Evolutionary conservation across 2,329 filamentous ascomycete genomes (phyloP), one percentile per base, ranked within the genome.

Genomic region (Pseudogymnoascus sp.): DNA sequence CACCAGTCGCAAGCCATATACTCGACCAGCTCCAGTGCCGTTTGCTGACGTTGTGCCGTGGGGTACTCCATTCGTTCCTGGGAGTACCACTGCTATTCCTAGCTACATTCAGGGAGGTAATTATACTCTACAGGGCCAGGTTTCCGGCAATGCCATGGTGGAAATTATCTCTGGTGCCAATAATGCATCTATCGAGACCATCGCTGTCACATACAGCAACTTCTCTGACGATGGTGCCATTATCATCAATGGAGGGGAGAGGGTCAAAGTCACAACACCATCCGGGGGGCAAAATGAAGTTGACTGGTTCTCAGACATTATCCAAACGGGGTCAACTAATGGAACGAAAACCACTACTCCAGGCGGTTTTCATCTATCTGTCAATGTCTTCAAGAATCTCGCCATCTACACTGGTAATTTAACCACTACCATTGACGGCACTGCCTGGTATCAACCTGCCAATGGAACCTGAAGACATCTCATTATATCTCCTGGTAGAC

Each of bases 291-390:
- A 67, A 30, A 70, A 69, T 60, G 37, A 65, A 12, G 41, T 76
- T 0, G 70, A 74, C 38, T 78, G 75, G 75, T 73, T 66, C 18
- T 78, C 75, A 0, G 68, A 78, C 60, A 62, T 78, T 1, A 65
- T 66, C 1, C 70, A 73, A 20, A 73, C 65, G 1, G 75, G 75
- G 0, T 63, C 62, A 2, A 65, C 64, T 0, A 64, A 65, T 4
- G 70, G 66, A 0, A 74, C 68, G 1, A 79, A 78, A 66, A 72
- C 69, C 58, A 78, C 77, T 0, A 69, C 74, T 4, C 65, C 69
- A 0, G 70, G 66, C 1, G 75, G 76, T 1, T 76, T 78, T 59
- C 74, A 76, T 61, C 58, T 78, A 18, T 61, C 63, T 1, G 76
- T 77, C 18, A 72, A 78, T 68, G 70, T 68, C 2, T 58, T 75